These are phyloP conservation scores for Cyclotella choctawhatcheeana DNA, from an alignment of 108 stramenopile genomes.

Conservation along the genomic window DNA sequence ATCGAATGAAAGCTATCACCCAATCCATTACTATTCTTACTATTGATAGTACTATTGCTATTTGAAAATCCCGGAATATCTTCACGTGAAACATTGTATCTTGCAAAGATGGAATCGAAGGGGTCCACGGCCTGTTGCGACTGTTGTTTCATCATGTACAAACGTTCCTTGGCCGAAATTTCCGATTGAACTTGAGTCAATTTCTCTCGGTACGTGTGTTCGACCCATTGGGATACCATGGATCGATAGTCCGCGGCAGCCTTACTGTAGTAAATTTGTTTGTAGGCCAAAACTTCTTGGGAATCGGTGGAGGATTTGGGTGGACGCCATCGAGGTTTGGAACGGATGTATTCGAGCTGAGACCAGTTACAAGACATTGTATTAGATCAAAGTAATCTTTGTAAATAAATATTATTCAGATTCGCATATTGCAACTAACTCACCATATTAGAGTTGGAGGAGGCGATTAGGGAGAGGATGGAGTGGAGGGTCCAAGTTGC, in stretches of 20 bases:
- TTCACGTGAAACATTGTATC: slow-evolving; percentile 15
- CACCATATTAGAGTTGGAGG: slow-evolving; percentile 33
- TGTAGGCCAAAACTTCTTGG: slow-evolving; percentile 37
- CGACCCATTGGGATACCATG: slow-evolving; percentile 26
- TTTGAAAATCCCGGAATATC: slow-evolving; percentile 24
- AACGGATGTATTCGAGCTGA: slow-evolving; percentile 42
- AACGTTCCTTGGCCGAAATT: neutral
- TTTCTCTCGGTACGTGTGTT: neutral
- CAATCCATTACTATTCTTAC: neutral
- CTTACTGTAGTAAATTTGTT: slow-evolving; percentile 36
- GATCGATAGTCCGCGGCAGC: slow-evolving; percentile 24
- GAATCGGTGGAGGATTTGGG: slow-evolving; percentile 15
- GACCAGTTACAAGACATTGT: too few species aligned
- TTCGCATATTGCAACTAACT: too few species aligned
- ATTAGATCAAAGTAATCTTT: too few species aligned
- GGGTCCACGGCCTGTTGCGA: slow-evolving; percentile 16
- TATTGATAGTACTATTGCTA: neutral
- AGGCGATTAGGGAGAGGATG: slow-evolving; percentile 26
- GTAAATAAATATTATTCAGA: too few species aligned
- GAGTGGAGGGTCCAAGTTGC: slow-evolving; percentile 33
- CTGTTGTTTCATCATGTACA: neutral
- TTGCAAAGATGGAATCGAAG: slow-evolving; percentile 29
- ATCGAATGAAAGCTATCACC: neutral
- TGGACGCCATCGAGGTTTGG: slow-evolving; percentile 30
- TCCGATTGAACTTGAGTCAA: neutral